Evolutionary conservation across 2,329 filamentous ascomycete genomes (phyloP).

Genomic region (Lasiodiplodia sp.): DNA sequence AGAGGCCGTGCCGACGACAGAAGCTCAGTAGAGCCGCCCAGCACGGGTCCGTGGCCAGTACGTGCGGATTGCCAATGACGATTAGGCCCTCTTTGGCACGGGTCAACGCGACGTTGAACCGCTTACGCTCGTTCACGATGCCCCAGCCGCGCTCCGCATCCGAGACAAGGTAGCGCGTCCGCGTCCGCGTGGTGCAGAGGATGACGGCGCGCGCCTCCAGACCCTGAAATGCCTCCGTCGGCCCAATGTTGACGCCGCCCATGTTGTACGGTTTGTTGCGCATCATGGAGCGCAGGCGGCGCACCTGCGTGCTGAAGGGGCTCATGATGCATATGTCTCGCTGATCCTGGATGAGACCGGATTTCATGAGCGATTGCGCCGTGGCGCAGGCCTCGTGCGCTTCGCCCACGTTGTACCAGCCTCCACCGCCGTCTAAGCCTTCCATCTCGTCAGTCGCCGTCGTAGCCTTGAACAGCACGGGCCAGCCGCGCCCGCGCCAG

Average conservation of each 20-base stretch:
- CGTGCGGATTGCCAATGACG: slow-evolving; percentile 50
- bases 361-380: slow-evolving; percentile 39
- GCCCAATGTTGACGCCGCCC: slow-evolving; percentile 53
- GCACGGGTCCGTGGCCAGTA: slow-evolving; percentile 46
- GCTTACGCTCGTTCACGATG: slow-evolving; percentile 47
- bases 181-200: slow-evolving; percentile 52
- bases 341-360: slow-evolving; percentile 37
- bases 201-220: slow-evolving; percentile 54
- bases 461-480: slow-evolving; percentile 52
- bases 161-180: slow-evolving; percentile 42
- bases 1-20: slow-evolving; percentile 48
- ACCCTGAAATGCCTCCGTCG: slow-evolving; percentile 56
- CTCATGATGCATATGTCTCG: slow-evolving; percentile 54
- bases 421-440: slow-evolving; percentile 44
- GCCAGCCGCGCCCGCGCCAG: slow-evolving; percentile 51
- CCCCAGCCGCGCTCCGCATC: slow-evolving; percentile 45
- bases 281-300: slow-evolving; percentile 47
- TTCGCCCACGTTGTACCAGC: slow-evolving; percentile 47
- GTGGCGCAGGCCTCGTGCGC: slow-evolving; percentile 42
- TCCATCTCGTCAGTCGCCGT: slow-evolving; percentile 50
- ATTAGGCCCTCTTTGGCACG: slow-evolving; percentile 52
- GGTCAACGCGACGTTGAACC: slow-evolving; percentile 56
- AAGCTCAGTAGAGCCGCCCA: slow-evolving; percentile 50
- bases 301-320: slow-evolving; percentile 56
- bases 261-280: slow-evolving; percentile 38